Evolutionary conservation across 2,329 filamentous ascomycete genomes (phyloP).

Genomic region (Scedosporium apiospermum): DNA sequence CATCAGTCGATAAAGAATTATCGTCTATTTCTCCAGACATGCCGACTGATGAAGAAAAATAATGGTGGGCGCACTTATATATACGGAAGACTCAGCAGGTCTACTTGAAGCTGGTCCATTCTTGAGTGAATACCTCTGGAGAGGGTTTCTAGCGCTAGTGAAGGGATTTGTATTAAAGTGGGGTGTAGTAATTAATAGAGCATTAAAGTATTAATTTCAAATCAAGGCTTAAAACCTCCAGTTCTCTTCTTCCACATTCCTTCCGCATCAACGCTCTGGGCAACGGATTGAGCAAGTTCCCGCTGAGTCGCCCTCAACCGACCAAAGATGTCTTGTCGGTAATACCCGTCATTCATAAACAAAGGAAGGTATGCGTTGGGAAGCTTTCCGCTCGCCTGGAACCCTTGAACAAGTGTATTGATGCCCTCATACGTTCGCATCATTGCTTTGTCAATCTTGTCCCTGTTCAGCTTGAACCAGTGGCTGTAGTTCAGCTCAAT

Average conservation of each 20-base stretch:
- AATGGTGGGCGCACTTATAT: no score
- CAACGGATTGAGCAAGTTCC: slow-evolving; percentile 23
- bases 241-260: slow-evolving; percentile 28
- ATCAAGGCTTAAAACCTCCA: slow-evolving; percentile 27
- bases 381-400: slow-evolving; percentile 22
- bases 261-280: slow-evolving; percentile 25
- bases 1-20: no score
- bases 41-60: no score
- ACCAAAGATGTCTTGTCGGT: slow-evolving; percentile 31
- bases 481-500: slow-evolving; percentile 34
- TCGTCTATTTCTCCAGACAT: no score
- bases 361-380: slow-evolving; percentile 27
- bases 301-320: slow-evolving; percentile 24
- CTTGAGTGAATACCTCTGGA: no score
- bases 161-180: no score
- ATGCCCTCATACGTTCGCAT: slow-evolving; percentile 24
- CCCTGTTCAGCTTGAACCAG: slow-evolving; percentile 17
- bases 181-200: no score
- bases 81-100: no score
- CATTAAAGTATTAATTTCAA: no score
- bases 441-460: slow-evolving; percentile 23
- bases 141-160: no score
- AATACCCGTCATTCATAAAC: slow-evolving; percentile 34
- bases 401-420: slow-evolving; percentile 17
- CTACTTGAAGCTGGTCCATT: no score